These are phyloP conservation scores for Echinochloa phyllopogon DNA, from an alignment of 176 grass and related monocot species.

Conservation along the genomic window DNA sequence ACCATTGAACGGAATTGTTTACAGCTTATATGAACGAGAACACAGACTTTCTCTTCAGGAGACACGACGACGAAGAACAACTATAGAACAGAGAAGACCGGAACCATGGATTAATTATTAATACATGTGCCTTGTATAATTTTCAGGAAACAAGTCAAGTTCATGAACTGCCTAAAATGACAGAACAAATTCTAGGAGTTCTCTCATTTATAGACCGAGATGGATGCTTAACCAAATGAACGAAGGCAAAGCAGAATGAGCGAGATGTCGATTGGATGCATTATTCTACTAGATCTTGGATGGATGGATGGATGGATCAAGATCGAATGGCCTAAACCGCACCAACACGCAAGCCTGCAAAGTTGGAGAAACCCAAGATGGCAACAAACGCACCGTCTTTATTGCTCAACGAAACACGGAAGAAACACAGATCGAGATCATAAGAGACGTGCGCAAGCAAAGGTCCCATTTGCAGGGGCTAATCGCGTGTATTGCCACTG, in stretches of 20 bases:
- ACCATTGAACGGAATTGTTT: conserved; percentile 19
- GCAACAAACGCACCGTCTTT: background rate
- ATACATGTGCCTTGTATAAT: background rate
- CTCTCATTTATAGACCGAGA: background rate
- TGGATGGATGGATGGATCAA: background rate
- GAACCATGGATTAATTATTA: background rate
- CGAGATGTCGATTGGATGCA: background rate
- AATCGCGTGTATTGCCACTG: background rate
- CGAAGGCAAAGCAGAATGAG: background rate
- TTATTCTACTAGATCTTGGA: background rate
- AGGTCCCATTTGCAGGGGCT: background rate
- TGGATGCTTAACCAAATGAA: background rate
- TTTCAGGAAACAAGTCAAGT: background rate
- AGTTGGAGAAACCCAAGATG: background rate
- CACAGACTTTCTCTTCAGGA: background rate
- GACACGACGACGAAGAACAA: background rate
- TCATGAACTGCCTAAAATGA: background rate
- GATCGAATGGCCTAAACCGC: background rate
- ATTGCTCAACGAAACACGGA: conserved; percentile 16
- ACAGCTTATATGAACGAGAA: background rate
- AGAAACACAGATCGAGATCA: background rate
- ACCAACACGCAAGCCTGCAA: background rate
- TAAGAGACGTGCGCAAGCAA: background rate
- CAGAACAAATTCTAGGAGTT: background rate
- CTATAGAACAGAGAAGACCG: conserved; percentile 6